Conservation (phyloP, 2,329 filamentous ascomycete species). For the Fusarium sulawesiense region DNA sequence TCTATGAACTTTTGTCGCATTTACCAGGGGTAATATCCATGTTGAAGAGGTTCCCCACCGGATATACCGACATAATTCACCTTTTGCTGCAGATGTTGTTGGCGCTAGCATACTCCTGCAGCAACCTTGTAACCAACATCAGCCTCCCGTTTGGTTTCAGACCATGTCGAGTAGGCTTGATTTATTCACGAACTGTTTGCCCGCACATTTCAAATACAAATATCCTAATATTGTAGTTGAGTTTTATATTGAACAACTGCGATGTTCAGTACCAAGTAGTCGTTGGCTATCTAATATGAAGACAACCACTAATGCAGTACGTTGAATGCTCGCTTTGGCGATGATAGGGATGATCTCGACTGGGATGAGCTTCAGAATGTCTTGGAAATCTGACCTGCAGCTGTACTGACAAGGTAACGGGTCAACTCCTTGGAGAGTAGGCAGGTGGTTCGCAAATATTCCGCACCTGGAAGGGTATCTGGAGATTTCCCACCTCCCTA, state of each 20-base stretch:
- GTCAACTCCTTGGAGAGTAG: not conserved
- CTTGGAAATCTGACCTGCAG: constrained; percentile 7
- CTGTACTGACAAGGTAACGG: constrained; percentile 1
- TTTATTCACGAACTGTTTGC: not conserved
- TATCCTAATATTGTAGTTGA: not conserved
- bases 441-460: not conserved
- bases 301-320: not conserved
- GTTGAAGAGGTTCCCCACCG: not conserved
- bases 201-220: not conserved
- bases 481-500: not conserved
- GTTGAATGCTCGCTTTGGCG: not conserved
- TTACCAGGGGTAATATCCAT: not conserved
- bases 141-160: constrained; percentile 1
- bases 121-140: constrained; percentile 16
- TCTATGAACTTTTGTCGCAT: not conserved
- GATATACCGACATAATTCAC: not conserved
- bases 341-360: not conserved
- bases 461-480: not conserved
- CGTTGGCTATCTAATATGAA: not conserved
- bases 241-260: too few relatives aligned
- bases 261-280: not conserved
- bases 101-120: constrained; percentile 16
- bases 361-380: not conserved
- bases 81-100: constrained; percentile 29
- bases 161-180: not conserved